Evolutionary conservation across 148 eudicot genomes (phyloP).

Genomic region (Amaranthus hypochondriacus): DNA sequence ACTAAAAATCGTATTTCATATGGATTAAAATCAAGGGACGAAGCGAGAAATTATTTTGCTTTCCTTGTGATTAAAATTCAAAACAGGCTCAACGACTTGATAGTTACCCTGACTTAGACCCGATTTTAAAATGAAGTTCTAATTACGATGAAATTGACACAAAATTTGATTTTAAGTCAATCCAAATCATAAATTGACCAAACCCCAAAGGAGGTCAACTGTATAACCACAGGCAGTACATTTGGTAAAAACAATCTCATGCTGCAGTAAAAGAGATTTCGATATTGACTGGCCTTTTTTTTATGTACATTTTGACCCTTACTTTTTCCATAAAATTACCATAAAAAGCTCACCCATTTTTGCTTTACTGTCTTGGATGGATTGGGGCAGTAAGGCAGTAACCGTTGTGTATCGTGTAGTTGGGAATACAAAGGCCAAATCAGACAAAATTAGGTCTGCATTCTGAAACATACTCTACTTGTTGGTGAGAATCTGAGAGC

Average conservation of each 20-base stretch:
- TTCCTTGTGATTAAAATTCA: too few relatives aligned
- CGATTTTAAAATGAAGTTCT: too few relatives aligned
- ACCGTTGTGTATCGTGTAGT: neutral
- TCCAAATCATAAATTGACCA: too few relatives aligned
- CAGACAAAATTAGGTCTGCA: neutral
- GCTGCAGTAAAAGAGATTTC: constrained; percentile 5
- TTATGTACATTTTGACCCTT: constrained; percentile 1
- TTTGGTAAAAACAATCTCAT: constrained; percentile 9
- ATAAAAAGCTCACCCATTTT: neutral
- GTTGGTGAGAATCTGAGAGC: neutral
- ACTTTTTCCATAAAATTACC: neutral
- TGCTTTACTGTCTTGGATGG: too few relatives aligned
- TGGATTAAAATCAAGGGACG: too few relatives aligned
- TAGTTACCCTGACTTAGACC: too few relatives aligned
- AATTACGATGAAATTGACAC: too few relatives aligned
- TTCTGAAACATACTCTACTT: neutral
- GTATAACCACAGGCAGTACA: neutral
- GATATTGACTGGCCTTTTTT: constrained; percentile 15
- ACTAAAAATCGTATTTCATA: too few relatives aligned
- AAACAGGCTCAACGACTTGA: too few relatives aligned
- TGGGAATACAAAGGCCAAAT: neutral
- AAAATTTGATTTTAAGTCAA: too few relatives aligned
- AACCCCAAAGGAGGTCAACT: constrained; percentile 1
- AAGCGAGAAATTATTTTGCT: too few relatives aligned
- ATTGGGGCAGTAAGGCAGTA: too few relatives aligned